Conservation (phyloP, 352 stramenopile genomes). For the Poterioochromonas sp. region DNA sequence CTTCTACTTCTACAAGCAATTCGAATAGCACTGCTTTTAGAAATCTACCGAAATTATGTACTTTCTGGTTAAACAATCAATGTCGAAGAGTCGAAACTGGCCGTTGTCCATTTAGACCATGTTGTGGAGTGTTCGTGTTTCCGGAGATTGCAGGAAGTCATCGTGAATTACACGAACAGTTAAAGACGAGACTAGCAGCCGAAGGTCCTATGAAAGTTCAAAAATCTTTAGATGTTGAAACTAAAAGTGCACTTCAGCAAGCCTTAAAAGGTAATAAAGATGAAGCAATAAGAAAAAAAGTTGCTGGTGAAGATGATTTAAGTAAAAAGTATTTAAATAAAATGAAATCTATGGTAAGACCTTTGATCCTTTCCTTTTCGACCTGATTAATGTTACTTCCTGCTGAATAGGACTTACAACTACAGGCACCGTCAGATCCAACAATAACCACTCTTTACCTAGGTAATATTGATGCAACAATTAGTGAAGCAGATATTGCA, state of each 20-base stretch:
- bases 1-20: neutral
- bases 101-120: constrained; percentile 1
- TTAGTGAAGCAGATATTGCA: no score
- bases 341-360: neutral
- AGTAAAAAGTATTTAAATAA: neutral
- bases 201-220: neutral
- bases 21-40: neutral
- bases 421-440: neutral
- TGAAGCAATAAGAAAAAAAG: neutral
- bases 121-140: constrained; percentile 17
- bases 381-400: neutral
- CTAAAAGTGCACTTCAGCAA: neutral
- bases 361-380: neutral
- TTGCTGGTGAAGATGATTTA: neutral
- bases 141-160: neutral
- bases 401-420: neutral
- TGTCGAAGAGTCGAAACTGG: neutral
- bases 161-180: neutral
- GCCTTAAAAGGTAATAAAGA: neutral
- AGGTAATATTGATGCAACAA: neutral
- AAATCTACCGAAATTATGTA: constrained; percentile 21
- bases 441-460: neutral
- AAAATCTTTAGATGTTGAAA: neutral
- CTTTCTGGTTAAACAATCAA: neutral
- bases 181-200: neutral